Evolutionary conservation across 1,284 basidiomycete species (phyloP), one percentile per base, ranked within the genome.

Genomic region (Lignosus rhinocerotis): DNA sequence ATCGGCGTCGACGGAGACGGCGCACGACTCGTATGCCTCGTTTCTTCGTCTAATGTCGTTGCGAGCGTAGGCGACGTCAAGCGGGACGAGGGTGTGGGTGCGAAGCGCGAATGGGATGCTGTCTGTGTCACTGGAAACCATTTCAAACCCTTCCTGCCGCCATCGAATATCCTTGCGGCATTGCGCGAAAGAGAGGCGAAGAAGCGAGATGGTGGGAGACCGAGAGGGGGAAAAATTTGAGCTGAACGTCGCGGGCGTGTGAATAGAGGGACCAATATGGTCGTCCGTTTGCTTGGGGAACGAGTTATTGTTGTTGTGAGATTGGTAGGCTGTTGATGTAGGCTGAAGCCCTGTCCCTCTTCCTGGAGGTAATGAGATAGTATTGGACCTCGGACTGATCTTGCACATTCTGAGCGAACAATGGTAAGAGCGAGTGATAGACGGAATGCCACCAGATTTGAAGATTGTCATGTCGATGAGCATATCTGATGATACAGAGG

Each of bases 61-160:
- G 38, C 66, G 50, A 5, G 57, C 53, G 41, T 53, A 58, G 6
- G 66, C 66, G 11, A 64, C 51, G 25, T 59, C 51, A n/a, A 68
- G 60, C 11, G 61, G 60, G 25, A 68, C 59, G 7, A 66, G 58
- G 3, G 46, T 57, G 2, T 58, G 59, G 6, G 55, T 44, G 16
- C 58, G 56, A 33, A 60, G 17, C 9, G 62, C 60, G 47, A 62
- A 60, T 0, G 65, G 59, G 3, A 41, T 59, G 32, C n/a, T 25
- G 11, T 58, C 53, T 1, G n/a, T 14, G 32, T 51, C 45, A n/a
- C 55, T 54, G 11, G 41, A 21, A 14, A 41, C 16, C 62, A 63
- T 66, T 53, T 68, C 65, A 53, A 68, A 65, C 25, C 63, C 67
- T 33, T 68, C 67, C 14, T 38, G 39, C 8, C 67, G 62, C 48